These are phyloP conservation scores for Cytospora mali DNA, from an alignment of 2,329 filamentous ascomycete species.

Conservation along the genomic window DNA sequence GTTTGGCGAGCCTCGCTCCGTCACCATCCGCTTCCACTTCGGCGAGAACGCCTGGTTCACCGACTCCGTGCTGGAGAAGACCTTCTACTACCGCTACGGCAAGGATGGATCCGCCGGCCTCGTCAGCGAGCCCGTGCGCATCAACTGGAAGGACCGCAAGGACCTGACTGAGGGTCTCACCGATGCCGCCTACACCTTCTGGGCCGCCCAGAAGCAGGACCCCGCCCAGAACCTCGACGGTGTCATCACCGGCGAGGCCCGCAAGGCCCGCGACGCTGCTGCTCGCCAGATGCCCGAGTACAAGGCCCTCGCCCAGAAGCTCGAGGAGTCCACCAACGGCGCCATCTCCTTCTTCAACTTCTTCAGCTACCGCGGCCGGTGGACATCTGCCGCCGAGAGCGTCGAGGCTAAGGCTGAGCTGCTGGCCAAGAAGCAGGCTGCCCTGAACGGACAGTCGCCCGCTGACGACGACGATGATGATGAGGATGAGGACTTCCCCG, in stretches of 20 bases:
- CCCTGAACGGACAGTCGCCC: constrained; percentile 32
- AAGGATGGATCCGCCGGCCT: constrained; percentile 47
- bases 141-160: constrained; percentile 66
- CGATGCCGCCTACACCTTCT: constrained; percentile 60
- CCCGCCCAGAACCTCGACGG: constrained; percentile 35
- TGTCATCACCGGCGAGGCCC: constrained; percentile 27
- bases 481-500: constrained; percentile 38
- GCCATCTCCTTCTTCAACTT: constrained; percentile 69
- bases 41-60: constrained; percentile 64
- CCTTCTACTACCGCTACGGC: constrained; percentile 65
- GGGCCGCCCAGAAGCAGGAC: constrained; percentile 53
- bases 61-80: constrained; percentile 64
- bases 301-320: constrained; percentile 55
- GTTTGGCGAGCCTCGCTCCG: constrained; percentile 63
- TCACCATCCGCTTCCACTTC: constrained; percentile 59
- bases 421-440: constrained; percentile 35
- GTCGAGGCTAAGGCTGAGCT: constrained; percentile 50
- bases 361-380: constrained; percentile 66
- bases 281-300: constrained; percentile 50
- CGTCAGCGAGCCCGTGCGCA: constrained; percentile 67
- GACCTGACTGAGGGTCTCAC: constrained; percentile 66
- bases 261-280: constrained; percentile 23
- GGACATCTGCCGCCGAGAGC: constrained; percentile 64
- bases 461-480: constrained; percentile 43
- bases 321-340: constrained; percentile 40